phyloP scores from a whole-genome alignment of 345 rosid genomes.

The Eucalyptus brandiana region DNA sequence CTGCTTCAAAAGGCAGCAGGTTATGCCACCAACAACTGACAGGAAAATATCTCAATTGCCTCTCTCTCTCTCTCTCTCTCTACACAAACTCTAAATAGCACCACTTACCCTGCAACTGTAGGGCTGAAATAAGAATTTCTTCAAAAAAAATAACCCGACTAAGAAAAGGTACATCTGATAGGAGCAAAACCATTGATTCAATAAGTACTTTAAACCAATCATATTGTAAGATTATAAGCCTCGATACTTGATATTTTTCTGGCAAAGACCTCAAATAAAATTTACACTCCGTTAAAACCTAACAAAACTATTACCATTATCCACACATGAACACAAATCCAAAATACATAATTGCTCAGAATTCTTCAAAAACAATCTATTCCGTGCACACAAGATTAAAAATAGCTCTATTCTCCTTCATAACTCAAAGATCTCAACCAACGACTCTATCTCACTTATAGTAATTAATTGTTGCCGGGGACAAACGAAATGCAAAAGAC shows the following conservation, averaged over 20 bases:
- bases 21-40: neutral
- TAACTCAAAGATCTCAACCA: neutral
- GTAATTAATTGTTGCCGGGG: neutral
- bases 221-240: neutral
- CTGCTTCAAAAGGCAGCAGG: neutral
- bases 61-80: neutral
- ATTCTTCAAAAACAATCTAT: neutral
- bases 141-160: neutral
- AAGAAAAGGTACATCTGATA: neutral
- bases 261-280: neutral
- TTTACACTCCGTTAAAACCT: neutral
- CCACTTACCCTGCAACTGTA: neutral
- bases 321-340: neutral
- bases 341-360: neutral
- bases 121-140: neutral
- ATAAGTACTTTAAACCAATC: neutral
- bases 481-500: neutral
- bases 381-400: neutral
- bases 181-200: neutral
- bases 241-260: neutral
- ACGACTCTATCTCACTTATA: neutral
- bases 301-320: neutral
- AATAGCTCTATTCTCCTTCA: neutral
- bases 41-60: neutral
- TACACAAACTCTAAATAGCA: neutral